Base-by-base conservation (phyloP, 768 basidiomycete genomes). In the Collybia nuda region DNA sequence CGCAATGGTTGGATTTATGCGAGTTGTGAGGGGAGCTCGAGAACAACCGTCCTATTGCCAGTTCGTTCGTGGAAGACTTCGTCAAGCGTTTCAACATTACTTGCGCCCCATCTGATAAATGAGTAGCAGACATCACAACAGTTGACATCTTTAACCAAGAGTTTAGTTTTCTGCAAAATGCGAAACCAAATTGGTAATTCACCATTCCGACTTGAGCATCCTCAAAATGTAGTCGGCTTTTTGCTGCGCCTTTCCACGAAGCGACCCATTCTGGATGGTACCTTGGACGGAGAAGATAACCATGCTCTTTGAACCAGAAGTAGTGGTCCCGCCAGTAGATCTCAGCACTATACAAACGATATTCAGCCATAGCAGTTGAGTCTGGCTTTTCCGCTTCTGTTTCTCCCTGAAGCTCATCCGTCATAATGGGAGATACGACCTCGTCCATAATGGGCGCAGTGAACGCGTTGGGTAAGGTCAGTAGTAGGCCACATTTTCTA, bases 61-160 rank as follows among this genome's bases (percentile, higher is more conserved):
- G 42, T 18, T 75, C 74, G 1, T 57, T 7, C 26, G 67, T 57
- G 41, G 63, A 55, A 0, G 40, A 38, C 2, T 42, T 55, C 0
- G 5, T 12, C 9, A n/a, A 11, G 7, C 68, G 12, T 7, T 48
- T n/a, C 48, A 74, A 46, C 1, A 29, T 40, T n/a, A 72, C 63
- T 9, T 29, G 56, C 1, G 29, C 18, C 0, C 63, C 67, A 49
- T 74, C 72, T 3, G 7, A 26, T 3, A 26, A 7, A 15, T 68
- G 67, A 0, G 52, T 63, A 0, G 55, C 73, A 52, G 70, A 72
- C 17, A 72, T n/a, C n/a, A 44, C n/a, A 9, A 26, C 15, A 15
- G 8, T 15, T 15, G 26, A 22, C 42, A 22, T 17, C 32, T 26
- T 29, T 9, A 17, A 6, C 3, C 2, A 14, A 5, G 18, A 9